Base-by-base conservation (phyloP, 2,329 filamentous ascomycete species). In the Penicillium sp. region DNA sequence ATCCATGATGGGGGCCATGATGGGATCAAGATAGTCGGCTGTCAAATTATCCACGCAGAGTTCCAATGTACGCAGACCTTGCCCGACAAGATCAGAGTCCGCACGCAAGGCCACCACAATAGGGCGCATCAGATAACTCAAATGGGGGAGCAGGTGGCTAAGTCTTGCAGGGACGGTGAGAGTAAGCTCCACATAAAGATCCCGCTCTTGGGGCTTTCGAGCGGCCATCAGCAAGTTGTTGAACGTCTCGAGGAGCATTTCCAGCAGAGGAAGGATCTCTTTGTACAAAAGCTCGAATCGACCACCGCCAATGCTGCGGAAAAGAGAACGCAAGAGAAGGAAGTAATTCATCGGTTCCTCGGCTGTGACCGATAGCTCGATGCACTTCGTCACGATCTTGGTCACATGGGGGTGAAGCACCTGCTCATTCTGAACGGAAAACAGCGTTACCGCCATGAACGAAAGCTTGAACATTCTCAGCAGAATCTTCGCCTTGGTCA, bases 291-390 rank as follows among this genome's bases (percentile, higher is more conserved):
- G 90, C 78, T 99, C 95, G 65, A 99, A 99, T 61, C 96, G 90
- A 8, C 95, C 96, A 50, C 95, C 96, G 23, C 95, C 95, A 53
- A 99, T 99, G 71, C 93, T 98, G 55, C 95, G 82, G 74, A 99
- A 99, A 1, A 99, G 80, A 0, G 93, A 97, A 33, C 95, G 85
- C 39, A 99, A 81, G 1, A 99, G 84, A 11, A 97, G 82, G 76
- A 99, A 99, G 77, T 99, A 99, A 74, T 99, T 99, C 85, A 97
- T 96, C 0, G 96, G 96, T 71, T 98, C 93, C 68, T 97, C 92
- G 0, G 95, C 96, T 57, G 90, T 96, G 7, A 95, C 96, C 1
- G 93, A 97, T 37, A 98, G 81, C 75, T 98, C 92, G 61, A 99
- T 97, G 9, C 93, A 98, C 75, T 96, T 93, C 13, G 93, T 97